Evolutionary conservation across 306 rosid species (phyloP), one percentile per base, ranked within the genome.

Genomic region (Erythrophleum fordii): DNA sequence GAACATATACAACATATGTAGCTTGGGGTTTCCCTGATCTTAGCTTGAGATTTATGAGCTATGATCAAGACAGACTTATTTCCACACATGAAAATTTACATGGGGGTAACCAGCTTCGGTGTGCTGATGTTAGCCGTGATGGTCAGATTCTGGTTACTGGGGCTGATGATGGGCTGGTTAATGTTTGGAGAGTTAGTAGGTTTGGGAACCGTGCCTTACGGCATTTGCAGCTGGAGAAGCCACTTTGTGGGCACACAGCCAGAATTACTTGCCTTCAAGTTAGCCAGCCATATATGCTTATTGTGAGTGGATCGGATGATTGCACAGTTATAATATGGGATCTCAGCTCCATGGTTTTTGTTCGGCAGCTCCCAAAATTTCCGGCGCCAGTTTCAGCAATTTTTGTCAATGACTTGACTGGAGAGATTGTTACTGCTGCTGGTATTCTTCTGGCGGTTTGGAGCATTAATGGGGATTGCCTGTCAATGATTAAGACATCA

Each of bases 1-100:
- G 93, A 87, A 90, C 98, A 4, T 93, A 90, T 88, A 88, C 95
- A 64, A 96, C 92, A 85, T 92, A 93, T 78, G 97, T 93, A 60
- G 91, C 97, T 29, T 93, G 99, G 99, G 98, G 99, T 71, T 96
- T 96, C 80, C 92, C 99, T 44, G 99, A 96, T 76, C 93, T 86
- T 73, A 93, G 99, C 90, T 88, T 96, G 87, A 90, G 99, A 84
- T 93, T 93, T 85, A 77, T 96, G 83, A 92, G 92, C 91, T 90
- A 96, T 67, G 98, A 96, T 82, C 99, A 96, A 81, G 98, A 91
- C 80, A 91, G 84, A 77, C 97, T 96, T 81, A 85, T 96, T 83
- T 96, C 99, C 23, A 92, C 99, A 16, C 99, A 96, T 52, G 99
- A 96, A 85, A 96, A 96, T 86, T 91, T 96, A 80, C 99, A 96